Evolutionary conservation across 768 basidiomycete species (phyloP).

Genomic region (Xerocomus brunneocitrinus): DNA sequence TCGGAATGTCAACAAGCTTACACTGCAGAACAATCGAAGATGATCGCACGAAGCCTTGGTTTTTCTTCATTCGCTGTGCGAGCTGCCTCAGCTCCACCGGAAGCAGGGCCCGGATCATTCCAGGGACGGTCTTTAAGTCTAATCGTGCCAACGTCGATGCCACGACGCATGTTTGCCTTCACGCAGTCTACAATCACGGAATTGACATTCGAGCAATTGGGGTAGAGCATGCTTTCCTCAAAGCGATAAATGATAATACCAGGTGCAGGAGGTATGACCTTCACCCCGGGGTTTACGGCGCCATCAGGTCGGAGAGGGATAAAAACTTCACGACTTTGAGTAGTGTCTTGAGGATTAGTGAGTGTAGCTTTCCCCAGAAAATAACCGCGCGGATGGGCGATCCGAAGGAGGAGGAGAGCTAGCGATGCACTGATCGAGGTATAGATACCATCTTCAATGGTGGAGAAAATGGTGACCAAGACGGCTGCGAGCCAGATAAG

Average conservation of each 20-base stretch:
- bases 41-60: conserved; percentile 77
- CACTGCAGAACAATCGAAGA: conserved; percentile 88
- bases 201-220: conserved; percentile 69
- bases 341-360: conserved; percentile 32
- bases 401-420: conserved; percentile 74
- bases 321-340: conserved; percentile 67
- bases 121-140: conserved; percentile 75
- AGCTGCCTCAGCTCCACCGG: conserved; percentile 43
- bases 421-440: conserved; percentile 77
- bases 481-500: conserved; percentile 86
- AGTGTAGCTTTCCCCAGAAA: conserved; percentile 87
- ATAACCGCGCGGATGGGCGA: conserved; percentile 83
- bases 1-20: conserved; percentile 24
- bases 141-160: conserved; percentile 64
- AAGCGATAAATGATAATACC: conserved; percentile 90
- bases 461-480: conserved; percentile 86
- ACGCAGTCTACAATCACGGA: conserved; percentile 76
- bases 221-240: conserved; percentile 87
- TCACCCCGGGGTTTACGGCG: conserved; percentile 63
- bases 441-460: conserved; percentile 91
- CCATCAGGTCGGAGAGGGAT: conserved; percentile 64
- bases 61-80: conserved; percentile 47
- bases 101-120: conserved; percentile 84
- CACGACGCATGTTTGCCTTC: conserved; percentile 69
- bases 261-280: conserved; percentile 72